Conservation (phyloP, 495 filamentous ascomycete species). For the Aspergillus heteromorphus region DNA sequence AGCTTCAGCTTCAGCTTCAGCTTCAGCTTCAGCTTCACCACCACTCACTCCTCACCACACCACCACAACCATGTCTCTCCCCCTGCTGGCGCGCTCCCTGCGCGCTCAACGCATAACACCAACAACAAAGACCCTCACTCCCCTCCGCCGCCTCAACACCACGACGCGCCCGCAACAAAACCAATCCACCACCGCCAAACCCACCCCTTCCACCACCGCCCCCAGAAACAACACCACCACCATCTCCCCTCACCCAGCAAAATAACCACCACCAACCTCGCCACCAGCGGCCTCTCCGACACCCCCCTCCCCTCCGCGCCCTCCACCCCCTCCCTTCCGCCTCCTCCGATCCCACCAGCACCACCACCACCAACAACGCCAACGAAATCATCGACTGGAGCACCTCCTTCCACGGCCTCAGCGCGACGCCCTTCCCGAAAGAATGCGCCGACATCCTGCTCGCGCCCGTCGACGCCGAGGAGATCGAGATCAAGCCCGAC, state of each 20-base stretch:
- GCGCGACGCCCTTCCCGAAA: conserved; percentile 64
- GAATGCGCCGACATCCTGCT: conserved; percentile 71
- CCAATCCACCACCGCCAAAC: conserved; percentile 12
- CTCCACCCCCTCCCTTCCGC: too few relatives aligned
- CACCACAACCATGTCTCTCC: conserved; percentile 4
- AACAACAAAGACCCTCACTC: conserved; percentile 11
- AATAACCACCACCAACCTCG: conserved; percentile 45
- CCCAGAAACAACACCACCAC: conserved; percentile 16
- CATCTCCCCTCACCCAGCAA: conserved; percentile 27
- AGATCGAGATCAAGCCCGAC: conserved; percentile 95
- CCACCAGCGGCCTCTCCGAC: conserved; percentile 49
- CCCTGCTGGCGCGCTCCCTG: background rate
- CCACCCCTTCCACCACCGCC: conserved; percentile 14
- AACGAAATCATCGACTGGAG: conserved; percentile 79
- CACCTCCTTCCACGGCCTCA: conserved; percentile 85
- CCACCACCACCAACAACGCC: conserved; percentile 25
- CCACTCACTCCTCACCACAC: background rate
- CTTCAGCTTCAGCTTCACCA: conserved; percentile 6
- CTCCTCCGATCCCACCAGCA: too few relatives aligned
- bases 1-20: too few relatives aligned
- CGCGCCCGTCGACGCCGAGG: conserved; percentile 58
- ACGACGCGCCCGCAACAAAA: conserved; percentile 4
- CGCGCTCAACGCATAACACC: too few relatives aligned
- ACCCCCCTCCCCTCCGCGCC: conserved; percentile 45
- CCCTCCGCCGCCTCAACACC: background rate